Percentiles rank a stretch among this genome's conserved stretches.
Conservation (phyloP, 768 basidiomycete species). For the Lactifluus pinguis region DNA sequence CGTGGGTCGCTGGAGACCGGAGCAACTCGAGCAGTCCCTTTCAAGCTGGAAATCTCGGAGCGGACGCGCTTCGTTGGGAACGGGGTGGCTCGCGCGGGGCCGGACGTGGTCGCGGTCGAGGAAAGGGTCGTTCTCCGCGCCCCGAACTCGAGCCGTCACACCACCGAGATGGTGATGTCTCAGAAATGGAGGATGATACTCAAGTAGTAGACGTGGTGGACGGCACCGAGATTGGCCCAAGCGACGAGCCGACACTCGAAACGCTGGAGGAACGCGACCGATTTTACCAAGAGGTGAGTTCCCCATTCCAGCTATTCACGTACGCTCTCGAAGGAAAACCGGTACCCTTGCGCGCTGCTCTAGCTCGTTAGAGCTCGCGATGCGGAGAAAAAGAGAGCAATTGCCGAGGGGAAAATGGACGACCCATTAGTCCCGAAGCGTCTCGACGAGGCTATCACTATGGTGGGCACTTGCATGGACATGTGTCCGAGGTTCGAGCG, state of each 20-base stretch:
- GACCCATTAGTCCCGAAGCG: slow-evolving; percentile 73
- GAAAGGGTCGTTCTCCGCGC: slow-evolving; percentile 32
- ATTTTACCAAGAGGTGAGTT: slow-evolving; percentile 62
- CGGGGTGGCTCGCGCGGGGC: slow-evolving; percentile 41
- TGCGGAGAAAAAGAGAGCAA: slow-evolving; percentile 59
- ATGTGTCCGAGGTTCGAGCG: slow-evolving; percentile 96
- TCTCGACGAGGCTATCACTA: slow-evolving; percentile 85
- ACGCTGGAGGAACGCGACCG: slow-evolving; percentile 55
- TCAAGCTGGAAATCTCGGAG: slow-evolving; percentile 14
- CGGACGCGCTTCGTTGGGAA: slow-evolving; percentile 52
- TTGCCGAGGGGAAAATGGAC: slow-evolving; percentile 80
- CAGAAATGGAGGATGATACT: slow-evolving; percentile 24
- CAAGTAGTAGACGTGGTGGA: slow-evolving; percentile 22
- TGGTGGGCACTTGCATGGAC: slow-evolving; percentile 83
- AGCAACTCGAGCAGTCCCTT: slow-evolving; percentile 6
- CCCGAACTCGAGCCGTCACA: slow-evolving; percentile 10
- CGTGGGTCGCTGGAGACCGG: slow-evolving; percentile 13
- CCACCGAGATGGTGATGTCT: slow-evolving; percentile 19
- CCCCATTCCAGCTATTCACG: background rate
- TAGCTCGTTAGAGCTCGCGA: slow-evolving; percentile 68
- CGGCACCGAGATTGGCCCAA: slow-evolving; percentile 25
- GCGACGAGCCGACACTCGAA: slow-evolving; percentile 40
- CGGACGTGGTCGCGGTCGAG: slow-evolving; percentile 32
- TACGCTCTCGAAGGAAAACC: background rate
- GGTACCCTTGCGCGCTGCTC: background rate